Base-by-base conservation (phyloP, 805 yeast genomes). In the Saturnispora serradocipensis region DNA sequence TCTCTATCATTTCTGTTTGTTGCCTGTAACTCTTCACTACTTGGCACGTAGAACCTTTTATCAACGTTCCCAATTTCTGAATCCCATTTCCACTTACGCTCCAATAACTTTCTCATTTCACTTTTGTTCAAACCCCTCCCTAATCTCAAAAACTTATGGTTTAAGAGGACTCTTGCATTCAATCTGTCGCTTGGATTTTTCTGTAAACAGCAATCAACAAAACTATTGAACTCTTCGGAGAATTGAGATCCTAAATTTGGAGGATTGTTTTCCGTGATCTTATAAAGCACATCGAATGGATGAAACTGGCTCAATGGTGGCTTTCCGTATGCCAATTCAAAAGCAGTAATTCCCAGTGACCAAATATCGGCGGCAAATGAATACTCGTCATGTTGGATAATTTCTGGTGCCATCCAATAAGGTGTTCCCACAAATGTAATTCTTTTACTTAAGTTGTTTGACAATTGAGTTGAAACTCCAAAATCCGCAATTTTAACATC, bases 401-500 rank as follows among this genome's bases (percentile, higher is more conserved):
- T 78, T 52, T 79, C 84, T 0, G 84, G 84, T 1, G 84, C 80
- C 83, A 79, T 58, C 82, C 82, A 79, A 58, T 78, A 78, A 0
- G 84, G 83, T 0, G 84, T 78, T 0, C 84, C 84, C 3, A 78
- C 82, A 61, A 78, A 73, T 0, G 84, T 69, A 63, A 75, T 72
- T 44, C 72, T 52, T 52, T 80, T 72, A 16, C 78, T 72, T 52
- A 79, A 68, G 58, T 78, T 73, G 48, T 82, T 82, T 2, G 81
- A 74, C 4, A 68, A 73, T 58, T 82, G 86, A 0, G 97, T 87
- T 1, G 98, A 95, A 10, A 91, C 97, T 1, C 98, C 98, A 67
- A 91, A 91, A 66, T 91, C 99, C 2, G 97, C 97, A 46, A 91
- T 74, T 60, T 91, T 93, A 13, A 88, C 91, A 9, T 77, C 82